Conservation (phyloP, 2,329 filamentous ascomycete species). For the Diaporthe amygdali region DNA sequence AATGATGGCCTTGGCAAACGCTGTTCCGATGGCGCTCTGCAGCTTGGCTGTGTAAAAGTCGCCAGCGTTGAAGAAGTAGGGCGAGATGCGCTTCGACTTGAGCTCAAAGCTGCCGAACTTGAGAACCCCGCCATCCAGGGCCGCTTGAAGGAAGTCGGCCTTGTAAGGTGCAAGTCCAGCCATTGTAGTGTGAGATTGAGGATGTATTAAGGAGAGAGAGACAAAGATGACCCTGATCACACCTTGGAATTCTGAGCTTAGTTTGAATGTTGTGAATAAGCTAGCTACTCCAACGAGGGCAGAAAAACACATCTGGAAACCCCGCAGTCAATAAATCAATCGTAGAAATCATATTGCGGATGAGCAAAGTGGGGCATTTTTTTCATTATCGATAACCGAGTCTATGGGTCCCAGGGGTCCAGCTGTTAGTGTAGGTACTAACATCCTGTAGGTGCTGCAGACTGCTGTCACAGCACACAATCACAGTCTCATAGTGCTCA, state of each 20-base stretch:
- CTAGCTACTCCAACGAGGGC: not conserved
- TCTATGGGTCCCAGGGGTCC: not conserved
- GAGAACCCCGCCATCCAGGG: slow-evolving; percentile 72
- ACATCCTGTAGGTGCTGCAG: too few relatives aligned
- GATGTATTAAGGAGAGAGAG: not conserved
- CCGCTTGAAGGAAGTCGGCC: slow-evolving; percentile 72
- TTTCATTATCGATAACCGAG: not conserved
- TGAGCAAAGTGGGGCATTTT: not conserved
- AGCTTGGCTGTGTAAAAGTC: slow-evolving; percentile 84
- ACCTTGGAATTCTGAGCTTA: not conserved
- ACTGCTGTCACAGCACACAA: too few relatives aligned
- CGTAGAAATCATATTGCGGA: not conserved
- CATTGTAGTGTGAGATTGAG: slow-evolving; percentile 16
- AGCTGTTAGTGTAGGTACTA: not conserved
- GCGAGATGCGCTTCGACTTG: slow-evolving; percentile 89
- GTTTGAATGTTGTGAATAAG: not conserved
- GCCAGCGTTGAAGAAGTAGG: slow-evolving; percentile 98
- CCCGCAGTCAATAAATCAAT: not conserved
- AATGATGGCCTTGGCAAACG: slow-evolving; percentile 75
- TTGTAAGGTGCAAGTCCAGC: slow-evolving; percentile 67
- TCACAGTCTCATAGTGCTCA: too few relatives aligned
- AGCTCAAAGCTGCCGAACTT: slow-evolving; percentile 86
- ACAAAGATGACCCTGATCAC: not conserved
- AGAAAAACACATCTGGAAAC: not conserved
- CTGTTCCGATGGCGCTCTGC: slow-evolving; percentile 76